A percentile compares a stretch with the other conserved stretches of the same genome.
Conservation (phyloP, 1,284 basidiomycete genomes). For the Chiua sp. region DNA sequence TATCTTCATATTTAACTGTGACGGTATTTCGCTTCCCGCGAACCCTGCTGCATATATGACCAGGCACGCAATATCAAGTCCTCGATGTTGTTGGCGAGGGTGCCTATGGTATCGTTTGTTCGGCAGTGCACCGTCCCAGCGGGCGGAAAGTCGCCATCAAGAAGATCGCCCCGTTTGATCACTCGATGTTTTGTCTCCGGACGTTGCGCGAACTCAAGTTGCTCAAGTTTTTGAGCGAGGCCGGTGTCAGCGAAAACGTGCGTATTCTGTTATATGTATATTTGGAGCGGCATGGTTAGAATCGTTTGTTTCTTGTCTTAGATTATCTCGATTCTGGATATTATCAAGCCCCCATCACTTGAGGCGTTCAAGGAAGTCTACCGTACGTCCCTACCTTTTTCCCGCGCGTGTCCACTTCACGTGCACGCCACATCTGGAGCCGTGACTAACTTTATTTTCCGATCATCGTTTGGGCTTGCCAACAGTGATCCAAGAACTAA, state of each 20-base stretch:
- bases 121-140: slow-evolving; percentile 81
- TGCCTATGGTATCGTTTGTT: slow-evolving; percentile 89
- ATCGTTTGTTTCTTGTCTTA: slow-evolving; percentile 36
- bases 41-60: slow-evolving; percentile 1
- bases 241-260: slow-evolving; percentile 93
- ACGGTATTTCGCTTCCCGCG: neutral
- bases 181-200: slow-evolving; percentile 89
- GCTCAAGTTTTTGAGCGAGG: slow-evolving; percentile 89
- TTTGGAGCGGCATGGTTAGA: neutral
- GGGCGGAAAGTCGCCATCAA: slow-evolving; percentile 88
- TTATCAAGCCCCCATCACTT: slow-evolving; percentile 88
- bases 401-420: neutral
- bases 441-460: slow-evolving; percentile 14
- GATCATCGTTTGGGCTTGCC: neutral
- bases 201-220: slow-evolving; percentile 90
- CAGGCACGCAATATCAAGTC: slow-evolving; percentile 85
- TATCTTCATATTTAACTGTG: neutral
- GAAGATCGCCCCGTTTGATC: slow-evolving; percentile 93
- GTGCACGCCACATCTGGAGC: neutral
- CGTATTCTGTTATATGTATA: slow-evolving; percentile 33
- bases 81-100: slow-evolving; percentile 92
- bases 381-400: slow-evolving; percentile 52
- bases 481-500: slow-evolving; percentile 75
- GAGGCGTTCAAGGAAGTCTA: slow-evolving; percentile 96
- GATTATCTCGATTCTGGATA: slow-evolving; percentile 97